phyloP scores from a whole-genome alignment of 2,329 filamentous ascomycete species.

The Eutypella sp. region DNA sequence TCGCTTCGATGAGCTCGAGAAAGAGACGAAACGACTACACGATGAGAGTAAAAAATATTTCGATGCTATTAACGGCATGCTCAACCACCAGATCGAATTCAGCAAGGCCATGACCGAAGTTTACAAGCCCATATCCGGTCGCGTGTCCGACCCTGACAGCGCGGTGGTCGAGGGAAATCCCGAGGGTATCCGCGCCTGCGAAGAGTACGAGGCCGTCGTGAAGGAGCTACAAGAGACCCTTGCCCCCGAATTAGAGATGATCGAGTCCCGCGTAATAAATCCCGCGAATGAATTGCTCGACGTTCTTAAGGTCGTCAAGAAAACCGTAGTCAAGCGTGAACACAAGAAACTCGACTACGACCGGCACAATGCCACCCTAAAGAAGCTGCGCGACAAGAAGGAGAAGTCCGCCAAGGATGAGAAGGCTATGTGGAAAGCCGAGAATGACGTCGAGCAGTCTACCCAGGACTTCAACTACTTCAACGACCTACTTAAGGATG shows the following conservation, averaged over 20 bases:
- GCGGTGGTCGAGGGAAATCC: constrained; percentile 78
- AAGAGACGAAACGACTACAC: constrained; percentile 88
- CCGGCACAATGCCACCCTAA: constrained; percentile 73
- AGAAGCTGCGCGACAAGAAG: constrained; percentile 97
- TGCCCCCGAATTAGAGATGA: constrained; percentile 93
- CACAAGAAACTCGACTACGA: constrained; percentile 98
- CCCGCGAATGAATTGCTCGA: constrained; percentile 91
- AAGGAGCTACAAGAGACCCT: constrained; percentile 84
- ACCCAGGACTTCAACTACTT: constrained; percentile 98
- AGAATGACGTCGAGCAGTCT: constrained; percentile 83
- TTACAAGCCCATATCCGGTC: constrained; percentile 96
- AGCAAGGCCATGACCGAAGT: constrained; percentile 93
- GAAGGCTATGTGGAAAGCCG: constrained; percentile 93
- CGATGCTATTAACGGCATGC: constrained; percentile 96
- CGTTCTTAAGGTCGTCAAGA: constrained; percentile 92
- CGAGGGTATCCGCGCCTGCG: constrained; percentile 90
- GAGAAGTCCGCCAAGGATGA: constrained; percentile 95
- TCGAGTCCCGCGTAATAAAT: constrained; percentile 83
- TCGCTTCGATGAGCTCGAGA: constrained; percentile 89
- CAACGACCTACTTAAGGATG: constrained; percentile 94
- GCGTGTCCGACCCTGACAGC: constrained; percentile 87
- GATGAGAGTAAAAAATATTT: constrained; percentile 98
- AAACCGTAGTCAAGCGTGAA: constrained; percentile 81
- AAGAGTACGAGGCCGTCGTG: constrained; percentile 91
- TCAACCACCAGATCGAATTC: constrained; percentile 96